Conservation (phyloP, 768 basidiomycete species). For the Mycena crocata region DNA sequence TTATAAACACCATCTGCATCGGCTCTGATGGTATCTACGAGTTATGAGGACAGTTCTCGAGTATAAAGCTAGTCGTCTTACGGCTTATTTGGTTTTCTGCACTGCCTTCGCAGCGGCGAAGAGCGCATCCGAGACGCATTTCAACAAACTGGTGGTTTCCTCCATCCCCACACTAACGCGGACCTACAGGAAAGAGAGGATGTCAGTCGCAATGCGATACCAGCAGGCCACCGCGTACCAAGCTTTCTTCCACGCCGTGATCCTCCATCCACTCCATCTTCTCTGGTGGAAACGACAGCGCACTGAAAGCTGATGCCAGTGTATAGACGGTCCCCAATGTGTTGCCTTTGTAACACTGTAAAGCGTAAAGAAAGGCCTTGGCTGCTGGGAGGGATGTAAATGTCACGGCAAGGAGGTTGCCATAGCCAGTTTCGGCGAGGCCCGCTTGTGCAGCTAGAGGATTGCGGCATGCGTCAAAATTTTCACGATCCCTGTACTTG, state of each 20-base stretch:
- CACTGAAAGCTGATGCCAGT: slow-evolving; percentile 62
- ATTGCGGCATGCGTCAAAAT: slow-evolving; percentile 46
- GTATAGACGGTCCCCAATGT: slow-evolving; percentile 65
- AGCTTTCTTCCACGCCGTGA: slow-evolving; percentile 56
- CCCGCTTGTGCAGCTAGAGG: slow-evolving; percentile 40
- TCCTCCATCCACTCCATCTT: slow-evolving; percentile 58
- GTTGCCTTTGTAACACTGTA: slow-evolving; percentile 62
- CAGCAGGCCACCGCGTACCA: slow-evolving; percentile 11
- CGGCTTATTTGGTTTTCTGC: neutral
- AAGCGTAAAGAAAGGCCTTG: slow-evolving; percentile 55
- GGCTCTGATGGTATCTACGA: too few species aligned
- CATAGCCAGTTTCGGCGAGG: slow-evolving; percentile 38
- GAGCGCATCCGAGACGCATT: slow-evolving; percentile 54
- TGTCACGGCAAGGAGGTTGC: slow-evolving; percentile 56
- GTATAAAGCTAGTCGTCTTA: neutral
- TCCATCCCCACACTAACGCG: slow-evolving; percentile 64
- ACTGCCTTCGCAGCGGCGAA: slow-evolving; percentile 47
- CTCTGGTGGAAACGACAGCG: slow-evolving; percentile 61
- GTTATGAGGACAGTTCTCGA: too few species aligned
- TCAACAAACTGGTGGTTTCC: slow-evolving; percentile 47
- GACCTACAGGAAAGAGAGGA: slow-evolving; percentile 42
- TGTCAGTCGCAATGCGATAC: neutral
- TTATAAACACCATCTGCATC: too few species aligned
- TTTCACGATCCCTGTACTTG: slow-evolving; percentile 55
- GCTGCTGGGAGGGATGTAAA: slow-evolving; percentile 56